Percentiles rank a stretch among this genome's conserved stretches.
These are phyloP conservation scores for Drosera capensis DNA, from an alignment of 148 eudicot species.

Conservation along the genomic window DNA sequence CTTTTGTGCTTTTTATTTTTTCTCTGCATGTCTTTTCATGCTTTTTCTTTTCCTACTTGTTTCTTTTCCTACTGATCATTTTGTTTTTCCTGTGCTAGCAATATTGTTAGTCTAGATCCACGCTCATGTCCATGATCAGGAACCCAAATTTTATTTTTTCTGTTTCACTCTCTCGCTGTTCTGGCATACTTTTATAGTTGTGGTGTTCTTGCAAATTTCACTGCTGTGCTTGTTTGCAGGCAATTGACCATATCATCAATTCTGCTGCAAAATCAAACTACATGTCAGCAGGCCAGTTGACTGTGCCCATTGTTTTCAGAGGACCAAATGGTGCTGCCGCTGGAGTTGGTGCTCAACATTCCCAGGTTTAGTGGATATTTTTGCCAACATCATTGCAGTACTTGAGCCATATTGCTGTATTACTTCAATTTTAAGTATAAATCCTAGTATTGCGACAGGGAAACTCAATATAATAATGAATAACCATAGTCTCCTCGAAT, in stretches of 20 bases:
- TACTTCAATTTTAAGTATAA: not conserved
- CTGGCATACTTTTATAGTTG: not conserved
- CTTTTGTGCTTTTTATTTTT: not conserved
- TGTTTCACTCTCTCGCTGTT: not conserved
- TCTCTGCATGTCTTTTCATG: too few relatives aligned
- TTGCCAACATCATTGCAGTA: not conserved
- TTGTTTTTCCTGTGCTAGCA: too few relatives aligned
- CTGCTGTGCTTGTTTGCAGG: slow-evolving; percentile 21
- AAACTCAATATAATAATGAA: too few relatives aligned
- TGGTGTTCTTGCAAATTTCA: too few relatives aligned
- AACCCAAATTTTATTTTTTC: too few relatives aligned
- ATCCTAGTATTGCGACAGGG: too few relatives aligned
- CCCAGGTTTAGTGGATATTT: slow-evolving; percentile 29
- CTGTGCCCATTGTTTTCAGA: slow-evolving; percentile 65
- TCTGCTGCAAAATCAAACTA: slow-evolving; percentile 73
- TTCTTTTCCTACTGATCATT: too few relatives aligned
- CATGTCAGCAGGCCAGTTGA: slow-evolving; percentile 71
- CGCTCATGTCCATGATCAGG: too few relatives aligned
- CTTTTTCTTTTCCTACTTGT: too few relatives aligned
- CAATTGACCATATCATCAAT: slow-evolving; percentile 72
- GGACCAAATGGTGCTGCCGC: slow-evolving; percentile 90
- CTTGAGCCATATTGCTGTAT: too few relatives aligned
- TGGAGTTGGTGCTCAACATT: slow-evolving; percentile 86
- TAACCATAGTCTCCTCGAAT: too few relatives aligned
- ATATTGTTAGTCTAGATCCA: too few relatives aligned